A percentile compares a stretch with the other conserved stretches of the same genome.
Evolutionary conservation across 768 basidiomycete genomes (phyloP).

Genomic region (Mycena amicta): DNA sequence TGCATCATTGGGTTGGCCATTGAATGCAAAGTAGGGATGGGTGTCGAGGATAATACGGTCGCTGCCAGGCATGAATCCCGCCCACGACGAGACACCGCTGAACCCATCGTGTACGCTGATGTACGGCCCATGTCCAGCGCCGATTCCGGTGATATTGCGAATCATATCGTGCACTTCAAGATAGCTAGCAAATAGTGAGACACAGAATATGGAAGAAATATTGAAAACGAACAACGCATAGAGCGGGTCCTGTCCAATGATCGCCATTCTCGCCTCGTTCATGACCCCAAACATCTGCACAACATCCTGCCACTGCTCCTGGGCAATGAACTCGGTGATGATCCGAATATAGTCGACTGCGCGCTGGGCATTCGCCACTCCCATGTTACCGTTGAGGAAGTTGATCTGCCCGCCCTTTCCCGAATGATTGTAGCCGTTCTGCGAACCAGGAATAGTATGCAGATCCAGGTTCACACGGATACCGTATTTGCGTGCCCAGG

Average conservation of each 20-base stretch:
- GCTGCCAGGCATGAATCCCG: slow-evolving; percentile 33
- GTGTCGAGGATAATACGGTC: not conserved
- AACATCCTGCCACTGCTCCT: slow-evolving; percentile 70
- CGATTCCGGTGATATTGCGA: slow-evolving; percentile 71
- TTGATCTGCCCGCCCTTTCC: not conserved
- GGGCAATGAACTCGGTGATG: slow-evolving; percentile 80
- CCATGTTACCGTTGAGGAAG: slow-evolving; percentile 54
- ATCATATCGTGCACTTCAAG: slow-evolving; percentile 63
- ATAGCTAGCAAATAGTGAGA: slow-evolving; percentile 51
- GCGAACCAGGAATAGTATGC: slow-evolving; percentile 62
- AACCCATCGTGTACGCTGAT: slow-evolving; percentile 58
- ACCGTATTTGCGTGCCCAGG: slow-evolving; percentile 73
- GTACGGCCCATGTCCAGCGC: slow-evolving; percentile 62
- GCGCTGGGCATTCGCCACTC: slow-evolving; percentile 57
- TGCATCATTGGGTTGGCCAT: slow-evolving; percentile 31
- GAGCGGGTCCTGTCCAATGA: slow-evolving; percentile 59
- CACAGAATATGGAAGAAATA: slow-evolving; percentile 31
- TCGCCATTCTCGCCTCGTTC: slow-evolving; percentile 57
- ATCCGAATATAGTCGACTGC: slow-evolving; percentile 78
- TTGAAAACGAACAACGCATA: slow-evolving; percentile 63
- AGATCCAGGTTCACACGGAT: slow-evolving; percentile 65
- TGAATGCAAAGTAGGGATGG: slow-evolving; percentile 45
- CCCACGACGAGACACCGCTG: slow-evolving; percentile 43
- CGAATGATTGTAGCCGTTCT: slow-evolving; percentile 42
- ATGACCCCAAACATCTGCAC: slow-evolving; percentile 65